Evolutionary conservation across 176 grass and related monocot genomes (phyloP), one percentile per base, ranked within the genome.

Genomic region (Urochloa ruziziensis): DNA sequence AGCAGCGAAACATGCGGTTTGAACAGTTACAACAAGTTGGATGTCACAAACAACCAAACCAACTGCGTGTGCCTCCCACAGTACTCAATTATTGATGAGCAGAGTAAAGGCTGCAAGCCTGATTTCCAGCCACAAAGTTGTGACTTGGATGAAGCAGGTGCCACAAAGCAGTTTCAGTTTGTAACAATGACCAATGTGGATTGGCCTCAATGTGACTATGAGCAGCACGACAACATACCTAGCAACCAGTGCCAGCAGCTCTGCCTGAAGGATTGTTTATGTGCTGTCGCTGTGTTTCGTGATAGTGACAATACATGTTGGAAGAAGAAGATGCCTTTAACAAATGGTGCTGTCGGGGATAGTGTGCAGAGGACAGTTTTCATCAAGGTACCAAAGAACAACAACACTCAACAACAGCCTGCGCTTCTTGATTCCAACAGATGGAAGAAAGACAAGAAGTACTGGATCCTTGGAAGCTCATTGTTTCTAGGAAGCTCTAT

Each of bases 1-100:
- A 87, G 87, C 19, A 89, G 91, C 23, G 91, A 87, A 1, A 62
- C 34, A 46, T 89, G 87, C 1, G 80, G 87, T 0, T 92, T 84
- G 67, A 89, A 92, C 73, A 92, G 91, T 39, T 90, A 87, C 70
- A 87, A 80, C 80, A 84, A 0, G 11, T 42, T 80, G 0, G 42
- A 19, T 19, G 30, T 17, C 5, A 59, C n/a, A 32, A 43, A 65
- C 35, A 65, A 32, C 5, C 36, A 61, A 25, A 82, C 77, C 4
- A 64, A 30, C 39, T 92, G 91, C 40, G 32, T 28, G 17, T 93
- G 91, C 44, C 76, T 70, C 21, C 51, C 33, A 0, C 6, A 52
- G 1, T 93, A 90, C 49, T 82, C 80, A 2, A 90, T 85, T 35
- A 4, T 87, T 7, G 91, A 93, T 33, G 43, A 61, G 10, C 32